Base-by-base conservation (phyloP, 106 monocot genomes). In the Dioscorea zingiberensis region DNA sequence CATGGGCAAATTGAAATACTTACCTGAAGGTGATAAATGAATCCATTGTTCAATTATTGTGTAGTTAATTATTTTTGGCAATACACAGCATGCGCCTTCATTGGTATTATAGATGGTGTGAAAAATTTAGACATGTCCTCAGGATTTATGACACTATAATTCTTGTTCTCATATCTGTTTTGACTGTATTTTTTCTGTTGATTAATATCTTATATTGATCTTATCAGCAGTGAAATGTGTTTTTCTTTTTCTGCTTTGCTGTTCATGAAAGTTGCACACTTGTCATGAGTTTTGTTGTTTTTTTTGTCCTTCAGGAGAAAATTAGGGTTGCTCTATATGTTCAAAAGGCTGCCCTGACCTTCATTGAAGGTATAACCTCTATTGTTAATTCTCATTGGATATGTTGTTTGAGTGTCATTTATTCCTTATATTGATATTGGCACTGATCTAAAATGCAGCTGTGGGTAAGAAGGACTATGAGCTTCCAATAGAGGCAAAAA, bases 321-420 rank as follows among this genome's bases (percentile, higher is more conserved):
- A 68, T 93, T 58, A 77, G 93, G 28, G 77, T 93, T 45, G 82
- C 82, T 53, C 68, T 90, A 14, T 84, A 82, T 69, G 94, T 90
- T 22, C 86, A 90, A 44, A 80, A 79, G 74, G 98, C 98, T 69
- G 98, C 98, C 55, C 69, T 86, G 15, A 75, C 71, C 58, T 98
- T 98, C 70, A 86, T 93, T 71, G 97, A 86, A 13, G 92, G 98
- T 89, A 82, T 56, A 48, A 56, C 27, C 23, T 71, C 58, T 27
- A 47, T 54, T 30, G 25, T 26, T 26, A 29, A 1, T 27, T 17
- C 14, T 26, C 17, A 18, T 15, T 65, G 21, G 25, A 10, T 12
- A 6, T 54, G 7, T 48, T 62, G 19, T 14, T 51, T 54, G 10
- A 7, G 1, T 58, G 13, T 47, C 1, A 23, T 72, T 51, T 47